These are phyloP conservation scores for Hypoxylon lenormandii DNA, from an alignment of 495 filamentous ascomycete species.

Conservation along the genomic window DNA sequence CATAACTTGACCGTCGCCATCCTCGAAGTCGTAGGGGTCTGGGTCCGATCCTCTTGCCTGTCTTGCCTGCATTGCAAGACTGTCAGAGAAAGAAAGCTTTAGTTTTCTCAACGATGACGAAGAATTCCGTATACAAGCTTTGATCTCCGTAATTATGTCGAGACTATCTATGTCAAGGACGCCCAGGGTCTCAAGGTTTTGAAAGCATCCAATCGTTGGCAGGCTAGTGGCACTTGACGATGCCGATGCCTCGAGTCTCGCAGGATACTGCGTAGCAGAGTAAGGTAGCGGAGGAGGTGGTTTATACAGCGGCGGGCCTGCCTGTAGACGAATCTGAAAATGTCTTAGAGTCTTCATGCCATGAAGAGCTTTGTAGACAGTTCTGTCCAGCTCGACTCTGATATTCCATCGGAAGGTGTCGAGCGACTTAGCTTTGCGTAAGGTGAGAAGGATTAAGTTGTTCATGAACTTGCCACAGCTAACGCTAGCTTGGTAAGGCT, in stretches of 20 bases:
- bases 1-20: slow-evolving; percentile 57
- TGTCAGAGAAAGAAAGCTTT: slow-evolving; percentile 69
- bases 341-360: slow-evolving; percentile 63
- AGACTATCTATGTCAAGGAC: slow-evolving; percentile 69
- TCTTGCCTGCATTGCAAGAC: slow-evolving; percentile 63
- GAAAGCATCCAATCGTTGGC: slow-evolving; percentile 69
- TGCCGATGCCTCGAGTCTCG: slow-evolving; percentile 23
- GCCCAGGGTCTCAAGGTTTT: slow-evolving; percentile 63
- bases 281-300: slow-evolving; percentile 57
- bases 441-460: slow-evolving; percentile 66
- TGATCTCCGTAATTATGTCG: slow-evolving; percentile 67
- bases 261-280: slow-evolving; percentile 13
- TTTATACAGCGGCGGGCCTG: slow-evolving; percentile 62
- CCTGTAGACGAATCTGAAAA: slow-evolving; percentile 69
- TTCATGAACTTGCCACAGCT: slow-evolving; percentile 73
- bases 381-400: slow-evolving; percentile 69
- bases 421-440: slow-evolving; percentile 65
- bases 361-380: slow-evolving; percentile 69
- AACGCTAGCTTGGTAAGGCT: slow-evolving; percentile 59
- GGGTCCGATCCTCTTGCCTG: slow-evolving; percentile 66
- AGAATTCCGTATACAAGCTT: slow-evolving; percentile 64
- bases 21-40: slow-evolving; percentile 66
- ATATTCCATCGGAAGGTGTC: slow-evolving; percentile 73
- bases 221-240: slow-evolving; percentile 43
- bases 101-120: slow-evolving; percentile 64